Conservation (phyloP, 306 rosid genomes). For the Castanea crenata region DNA sequence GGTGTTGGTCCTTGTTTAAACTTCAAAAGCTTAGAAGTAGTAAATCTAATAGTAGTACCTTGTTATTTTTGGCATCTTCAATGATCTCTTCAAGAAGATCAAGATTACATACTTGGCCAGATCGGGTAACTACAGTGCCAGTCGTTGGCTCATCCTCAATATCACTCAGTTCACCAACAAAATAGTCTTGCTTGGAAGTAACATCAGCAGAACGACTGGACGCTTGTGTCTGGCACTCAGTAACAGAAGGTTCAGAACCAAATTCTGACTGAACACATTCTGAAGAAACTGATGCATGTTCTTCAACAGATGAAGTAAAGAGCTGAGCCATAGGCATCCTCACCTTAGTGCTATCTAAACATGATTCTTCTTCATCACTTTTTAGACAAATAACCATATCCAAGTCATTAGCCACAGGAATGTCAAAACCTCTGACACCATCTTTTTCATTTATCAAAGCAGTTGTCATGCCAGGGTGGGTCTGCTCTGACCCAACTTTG, state of each 20-base stretch:
- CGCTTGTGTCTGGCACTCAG: slow-evolving; percentile 22
- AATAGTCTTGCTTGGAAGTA: slow-evolving; percentile 18
- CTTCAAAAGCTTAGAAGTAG: not conserved
- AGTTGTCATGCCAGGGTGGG: slow-evolving; percentile 2
- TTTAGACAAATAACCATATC: slow-evolving; percentile 1
- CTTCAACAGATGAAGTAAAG: slow-evolving; percentile 17
- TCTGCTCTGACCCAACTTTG: not conserved
- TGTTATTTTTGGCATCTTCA: slow-evolving; percentile 76
- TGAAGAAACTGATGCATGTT: slow-evolving; percentile 15
- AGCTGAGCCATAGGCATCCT: slow-evolving; percentile 29
- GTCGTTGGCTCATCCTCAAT: slow-evolving; percentile 34
- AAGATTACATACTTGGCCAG: slow-evolving; percentile 44
- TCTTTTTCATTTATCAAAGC: slow-evolving; percentile 17
- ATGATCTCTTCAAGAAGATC: slow-evolving; percentile 73
- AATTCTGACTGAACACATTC: slow-evolving; percentile 26
- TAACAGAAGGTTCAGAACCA: slow-evolving; percentile 12
- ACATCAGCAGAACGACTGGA: slow-evolving; percentile 24
- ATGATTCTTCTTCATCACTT: slow-evolving; percentile 17
- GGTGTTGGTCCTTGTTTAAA: not conserved
- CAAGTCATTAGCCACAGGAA: slow-evolving; percentile 11
- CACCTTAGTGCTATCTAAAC: slow-evolving; percentile 12
- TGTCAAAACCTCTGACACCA: slow-evolving; percentile 14
- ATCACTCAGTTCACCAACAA: slow-evolving; percentile 27
- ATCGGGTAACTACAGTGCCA: slow-evolving; percentile 24
- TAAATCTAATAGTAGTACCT: slow-evolving; percentile 50